Evolutionary conservation across 805 yeast species (phyloP).

Genomic region (Metschnikowia dekortorum): DNA sequence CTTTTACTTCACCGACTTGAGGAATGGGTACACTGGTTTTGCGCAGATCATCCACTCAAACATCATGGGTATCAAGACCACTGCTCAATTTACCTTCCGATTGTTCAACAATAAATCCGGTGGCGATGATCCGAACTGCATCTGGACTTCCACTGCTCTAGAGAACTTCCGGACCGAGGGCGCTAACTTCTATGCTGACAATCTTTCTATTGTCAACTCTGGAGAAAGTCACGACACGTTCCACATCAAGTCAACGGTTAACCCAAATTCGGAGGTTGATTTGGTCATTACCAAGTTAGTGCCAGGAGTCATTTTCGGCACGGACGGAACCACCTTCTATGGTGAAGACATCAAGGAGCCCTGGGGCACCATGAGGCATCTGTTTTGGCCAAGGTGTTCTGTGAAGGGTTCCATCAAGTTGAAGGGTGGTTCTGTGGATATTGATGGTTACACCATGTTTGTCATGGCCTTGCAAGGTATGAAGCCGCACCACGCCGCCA

Average conservation of each 20-base stretch:
- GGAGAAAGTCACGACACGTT: conserved; percentile 45
- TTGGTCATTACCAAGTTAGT: conserved; percentile 56
- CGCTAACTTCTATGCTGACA: conserved; percentile 73
- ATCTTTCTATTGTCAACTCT: conserved; percentile 59
- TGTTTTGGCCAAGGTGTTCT: conserved; percentile 90
- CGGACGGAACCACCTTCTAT: conserved; percentile 78
- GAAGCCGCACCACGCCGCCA: conserved; percentile 99
- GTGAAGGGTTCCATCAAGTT: conserved; percentile 61
- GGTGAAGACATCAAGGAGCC: conserved; percentile 83
- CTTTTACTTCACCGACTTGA: conserved; percentile 71
- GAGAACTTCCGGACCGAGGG: conserved; percentile 74
- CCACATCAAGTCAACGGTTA: conserved; percentile 57
- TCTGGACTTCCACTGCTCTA: conserved; percentile 91
- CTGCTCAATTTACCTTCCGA: conserved; percentile 93
- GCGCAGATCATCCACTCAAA: conserved; percentile 94
- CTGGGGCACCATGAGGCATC: conserved; percentile 97
- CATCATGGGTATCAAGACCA: conserved; percentile 78
- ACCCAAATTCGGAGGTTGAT: conserved; percentile 66
- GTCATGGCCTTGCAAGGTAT: conserved; percentile 97
- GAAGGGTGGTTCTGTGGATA: conserved; percentile 31
- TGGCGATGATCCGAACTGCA: conserved; percentile 34
- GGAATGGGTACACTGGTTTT: conserved; percentile 69
- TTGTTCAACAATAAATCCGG: conserved; percentile 53
- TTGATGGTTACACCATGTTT: conserved; percentile 64
- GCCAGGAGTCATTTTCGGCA: conserved; percentile 86